Percentiles rank a stretch among this genome's conserved stretches.
Evolutionary conservation across 768 basidiomycete genomes (phyloP).

Genomic region (Cyclocybe cylindracea): DNA sequence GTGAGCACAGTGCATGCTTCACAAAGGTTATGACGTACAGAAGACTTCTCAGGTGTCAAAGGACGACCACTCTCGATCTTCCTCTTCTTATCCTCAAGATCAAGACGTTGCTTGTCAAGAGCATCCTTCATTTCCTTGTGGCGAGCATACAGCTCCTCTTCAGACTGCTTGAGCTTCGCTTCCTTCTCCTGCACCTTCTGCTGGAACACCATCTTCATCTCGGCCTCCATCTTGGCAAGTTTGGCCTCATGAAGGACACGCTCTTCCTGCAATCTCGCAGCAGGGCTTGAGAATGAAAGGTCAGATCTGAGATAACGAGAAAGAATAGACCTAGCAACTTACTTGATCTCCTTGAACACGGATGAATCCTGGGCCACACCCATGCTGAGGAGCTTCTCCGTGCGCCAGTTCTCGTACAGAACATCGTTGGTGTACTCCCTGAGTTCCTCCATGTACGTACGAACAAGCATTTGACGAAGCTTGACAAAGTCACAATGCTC

Average conservation of each 20-base stretch:
- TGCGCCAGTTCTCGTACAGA: slow-evolving; percentile 98
- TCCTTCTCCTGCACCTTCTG: slow-evolving; percentile 99
- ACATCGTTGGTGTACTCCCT: slow-evolving; percentile 95
- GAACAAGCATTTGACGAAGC: slow-evolving; percentile 97
- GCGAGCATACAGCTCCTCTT: slow-evolving; percentile 97
- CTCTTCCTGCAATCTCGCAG: slow-evolving; percentile 94
- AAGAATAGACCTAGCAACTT: slow-evolving; percentile 31
- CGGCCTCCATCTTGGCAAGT: slow-evolving; percentile 98
- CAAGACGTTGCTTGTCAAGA: slow-evolving; percentile 91
- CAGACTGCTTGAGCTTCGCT: slow-evolving; percentile 96
- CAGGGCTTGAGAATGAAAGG: slow-evolving; percentile 62
- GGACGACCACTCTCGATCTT: slow-evolving; percentile 93
- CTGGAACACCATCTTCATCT: slow-evolving; percentile 99
- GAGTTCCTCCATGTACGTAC: slow-evolving; percentile 99
- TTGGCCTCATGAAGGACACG: slow-evolving; percentile 96
- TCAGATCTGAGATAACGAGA: slow-evolving; percentile 3
- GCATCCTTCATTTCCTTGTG: slow-evolving; percentile 99
- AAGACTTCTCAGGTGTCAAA: slow-evolving; percentile 90
- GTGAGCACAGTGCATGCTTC: slow-evolving; percentile 10
- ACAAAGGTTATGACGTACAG: slow-evolving; percentile 48
- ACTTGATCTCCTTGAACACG: slow-evolving; percentile 99
- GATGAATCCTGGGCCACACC: slow-evolving; percentile 96
- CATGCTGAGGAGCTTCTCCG: slow-evolving; percentile 95
- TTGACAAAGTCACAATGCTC: slow-evolving; percentile 99
- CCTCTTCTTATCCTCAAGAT: slow-evolving; percentile 98